These are phyloP conservation scores for Kwoniella sp. DNA, from an alignment of 768 basidiomycete species.

Conservation along the genomic window DNA sequence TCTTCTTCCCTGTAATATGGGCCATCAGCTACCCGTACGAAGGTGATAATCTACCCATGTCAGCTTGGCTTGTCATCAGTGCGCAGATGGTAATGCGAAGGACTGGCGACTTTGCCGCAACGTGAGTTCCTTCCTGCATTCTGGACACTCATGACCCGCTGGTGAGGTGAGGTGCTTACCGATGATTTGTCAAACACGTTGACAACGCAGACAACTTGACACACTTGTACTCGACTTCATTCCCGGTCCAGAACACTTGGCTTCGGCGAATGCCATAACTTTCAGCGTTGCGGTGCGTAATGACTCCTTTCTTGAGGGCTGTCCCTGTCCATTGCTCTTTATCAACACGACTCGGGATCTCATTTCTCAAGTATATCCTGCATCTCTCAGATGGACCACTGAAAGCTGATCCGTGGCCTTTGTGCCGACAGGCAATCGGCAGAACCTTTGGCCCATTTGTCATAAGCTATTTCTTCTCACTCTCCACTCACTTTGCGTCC, in stretches of 20 bases:
- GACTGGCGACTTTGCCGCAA: slow-evolving; percentile 39
- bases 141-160: not conserved
- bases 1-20: slow-evolving; percentile 41
- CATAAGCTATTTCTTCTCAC: slow-evolving; percentile 39
- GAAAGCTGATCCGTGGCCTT: too few relatives aligned
- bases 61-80: slow-evolving; percentile 26
- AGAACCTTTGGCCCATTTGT: slow-evolving; percentile 41
- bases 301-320: not conserved
- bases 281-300: slow-evolving; percentile 43
- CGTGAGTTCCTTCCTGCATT: slow-evolving; percentile 26
- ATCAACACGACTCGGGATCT: too few relatives aligned
- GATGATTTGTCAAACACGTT: too few relatives aligned
- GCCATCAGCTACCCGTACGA: slow-evolving; percentile 21
- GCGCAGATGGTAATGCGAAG: slow-evolving; percentile 40
- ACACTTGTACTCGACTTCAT: slow-evolving; percentile 37
- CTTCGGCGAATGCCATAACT: slow-evolving; percentile 39
- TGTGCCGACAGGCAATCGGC: slow-evolving; percentile 34
- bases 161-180: too few relatives aligned
- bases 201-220: slow-evolving; percentile 38
- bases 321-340: too few relatives aligned
- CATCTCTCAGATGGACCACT: too few relatives aligned
- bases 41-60: slow-evolving; percentile 14
- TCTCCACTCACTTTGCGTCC: slow-evolving; percentile 33
- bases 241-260: slow-evolving; percentile 37
- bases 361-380: too few relatives aligned